phyloP scores from a whole-genome alignment of 257 asterid genomes.

The Scutellaria galericulata region DNA sequence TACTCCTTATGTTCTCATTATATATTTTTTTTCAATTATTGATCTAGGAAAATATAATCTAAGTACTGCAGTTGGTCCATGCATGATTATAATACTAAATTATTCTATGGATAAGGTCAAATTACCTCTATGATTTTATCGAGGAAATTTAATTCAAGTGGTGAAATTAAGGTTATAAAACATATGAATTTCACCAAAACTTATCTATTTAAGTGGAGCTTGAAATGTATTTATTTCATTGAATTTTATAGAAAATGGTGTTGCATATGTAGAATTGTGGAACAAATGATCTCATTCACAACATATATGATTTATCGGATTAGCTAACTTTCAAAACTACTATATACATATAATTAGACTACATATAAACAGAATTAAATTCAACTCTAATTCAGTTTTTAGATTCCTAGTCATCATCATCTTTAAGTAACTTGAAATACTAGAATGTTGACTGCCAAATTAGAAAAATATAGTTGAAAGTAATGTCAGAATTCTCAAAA shows the following conservation, averaged over 20 bases:
- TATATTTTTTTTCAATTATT: background rate
- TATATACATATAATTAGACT: background rate
- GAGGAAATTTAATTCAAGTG: background rate
- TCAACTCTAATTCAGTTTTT: background rate
- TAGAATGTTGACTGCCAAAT: background rate
- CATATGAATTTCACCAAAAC: background rate
- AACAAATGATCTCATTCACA: no score
- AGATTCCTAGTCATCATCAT: background rate
- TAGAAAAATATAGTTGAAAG: background rate
- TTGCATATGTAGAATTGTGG: no score
- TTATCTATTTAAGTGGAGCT: background rate
- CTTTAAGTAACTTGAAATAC: background rate
- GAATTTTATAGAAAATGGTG: no score
- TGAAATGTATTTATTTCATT: background rate
- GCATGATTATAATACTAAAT: background rate
- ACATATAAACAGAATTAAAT: background rate
- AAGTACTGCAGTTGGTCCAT: background rate
- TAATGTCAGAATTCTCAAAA: background rate
- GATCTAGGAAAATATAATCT: no score
- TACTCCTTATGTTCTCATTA: background rate
- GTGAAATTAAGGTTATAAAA: background rate
- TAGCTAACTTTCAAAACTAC: no score
- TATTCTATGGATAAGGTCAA: background rate
- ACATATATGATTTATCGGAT: no score
- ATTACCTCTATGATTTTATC: background rate